Evolutionary conservation across 2,329 filamentous ascomycete genomes (phyloP).

Genomic region (Aspergillus quadrilineatus): DNA sequence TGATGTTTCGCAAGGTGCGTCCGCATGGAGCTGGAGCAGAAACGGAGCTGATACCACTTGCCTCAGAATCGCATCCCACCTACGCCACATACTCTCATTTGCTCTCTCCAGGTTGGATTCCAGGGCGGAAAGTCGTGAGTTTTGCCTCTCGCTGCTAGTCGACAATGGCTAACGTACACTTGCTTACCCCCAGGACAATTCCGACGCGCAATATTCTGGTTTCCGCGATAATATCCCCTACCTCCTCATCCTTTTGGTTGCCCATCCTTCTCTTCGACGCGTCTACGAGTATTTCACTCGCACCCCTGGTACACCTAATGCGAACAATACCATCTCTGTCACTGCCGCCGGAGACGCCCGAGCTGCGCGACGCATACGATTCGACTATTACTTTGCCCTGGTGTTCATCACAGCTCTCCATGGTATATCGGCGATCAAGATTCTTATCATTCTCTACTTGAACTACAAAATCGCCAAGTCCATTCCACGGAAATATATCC

Average conservation of each 20-base stretch:
- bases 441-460: constrained; percentile 72
- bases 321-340: constrained; percentile 17
- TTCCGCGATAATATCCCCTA: constrained; percentile 86
- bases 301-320: constrained; percentile 35
- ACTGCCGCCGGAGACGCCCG: constrained; percentile 53
- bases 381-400: constrained; percentile 78
- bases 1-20: constrained; percentile 76
- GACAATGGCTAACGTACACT: not conserved
- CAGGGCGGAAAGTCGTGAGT: constrained; percentile 80
- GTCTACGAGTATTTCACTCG: constrained; percentile 62
- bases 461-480: constrained; percentile 78
- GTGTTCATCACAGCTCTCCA: constrained; percentile 78
- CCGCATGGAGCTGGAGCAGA: not conserved
- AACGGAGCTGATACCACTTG: constrained; percentile 16
- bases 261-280: constrained; percentile 77
- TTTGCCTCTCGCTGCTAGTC: constrained; percentile 1
- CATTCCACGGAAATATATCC: constrained; percentile 69
- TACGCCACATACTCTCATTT: constrained; percentile 71
- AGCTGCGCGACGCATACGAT: constrained; percentile 69
- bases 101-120: constrained; percentile 84
- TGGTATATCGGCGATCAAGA: constrained; percentile 80
- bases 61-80: constrained; percentile 72
- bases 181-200: constrained; percentile 66
- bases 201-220: constrained; percentile 79
- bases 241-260: constrained; percentile 67